Base-by-base conservation (phyloP, 306 rosid genomes). In the Mucuna pruriens region DNA sequence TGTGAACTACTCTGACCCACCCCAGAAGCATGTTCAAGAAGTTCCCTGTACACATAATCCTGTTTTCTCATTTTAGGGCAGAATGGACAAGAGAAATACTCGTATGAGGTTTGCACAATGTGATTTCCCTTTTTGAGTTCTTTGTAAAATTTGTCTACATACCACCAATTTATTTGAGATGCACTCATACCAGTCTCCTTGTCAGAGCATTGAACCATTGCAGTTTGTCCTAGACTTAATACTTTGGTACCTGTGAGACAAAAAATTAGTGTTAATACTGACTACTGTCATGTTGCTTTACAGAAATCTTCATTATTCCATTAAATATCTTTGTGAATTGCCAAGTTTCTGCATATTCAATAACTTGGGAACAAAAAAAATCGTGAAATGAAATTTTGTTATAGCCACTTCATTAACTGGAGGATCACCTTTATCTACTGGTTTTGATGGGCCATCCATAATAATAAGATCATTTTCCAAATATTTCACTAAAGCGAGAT, bases 21-120 rank as follows among this genome's bases (percentile, higher is more conserved):
- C 60, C 92, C 99, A 66, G 97, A 80, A 70, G 99, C 97, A 87
- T 96, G 99, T 67, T 91, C 97, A 72, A 93, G 89, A 66, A 93
- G 80, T 25, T 96, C 98, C 73, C 86, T 85, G 61, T 85, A 86
- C 63, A 75, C 78, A 84, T 80, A 96, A 68, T 72, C 85, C 51
- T 86, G 81, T 74, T 86, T 96, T 79, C 61, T 96, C 85, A 70
- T 93, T 74, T 71, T 90, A 2, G 89, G 84, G 73, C 98, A 96
- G 87, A 82, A 96, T 17, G 99, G 99, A 84, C 99, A 96, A 83
- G 66, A 71, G 55, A 90, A 88, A 66, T 88, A 71, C 64, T 84
- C 89, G 0, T 93, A 85, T 13, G 90, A 81, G 80, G 48, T 75
- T 91, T 86, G 89, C 78, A 93, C 92, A 19, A 8, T 31, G 80